phyloP scores from a whole-genome alignment of 805 yeast species.

The Metschnikowia sp. region DNA sequence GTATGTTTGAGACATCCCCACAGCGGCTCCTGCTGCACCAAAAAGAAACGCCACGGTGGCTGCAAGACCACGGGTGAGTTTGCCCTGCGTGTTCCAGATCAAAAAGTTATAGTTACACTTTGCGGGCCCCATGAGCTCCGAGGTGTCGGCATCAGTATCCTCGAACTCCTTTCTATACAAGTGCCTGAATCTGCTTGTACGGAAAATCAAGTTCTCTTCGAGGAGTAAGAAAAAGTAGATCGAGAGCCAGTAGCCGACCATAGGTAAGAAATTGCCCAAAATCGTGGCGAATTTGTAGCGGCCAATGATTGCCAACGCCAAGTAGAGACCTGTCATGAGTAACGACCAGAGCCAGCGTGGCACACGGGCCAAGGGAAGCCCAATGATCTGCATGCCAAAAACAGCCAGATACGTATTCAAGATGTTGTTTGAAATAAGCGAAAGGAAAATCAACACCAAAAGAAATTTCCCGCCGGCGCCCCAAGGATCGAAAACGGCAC shows the following conservation, averaged over 20 bases:
- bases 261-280: constrained; percentile 78
- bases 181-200: constrained; percentile 42
- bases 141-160: constrained; percentile 14
- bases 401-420: constrained; percentile 81
- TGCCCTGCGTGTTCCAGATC: constrained; percentile 62
- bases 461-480: constrained; percentile 76
- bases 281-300: constrained; percentile 68
- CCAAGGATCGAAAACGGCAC: constrained; percentile 67
- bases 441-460: constrained; percentile 63
- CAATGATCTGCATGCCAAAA: constrained; percentile 67
- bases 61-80: constrained; percentile 69
- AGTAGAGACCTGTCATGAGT: constrained; percentile 56
- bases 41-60: constrained; percentile 60
- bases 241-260: constrained; percentile 90
- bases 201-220: constrained; percentile 71
- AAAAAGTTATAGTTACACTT: constrained; percentile 17
- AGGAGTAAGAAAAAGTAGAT: constrained; percentile 69
- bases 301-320: constrained; percentile 74
- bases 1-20: constrained; percentile 87
- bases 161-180: constrained; percentile 31
- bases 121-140: constrained; percentile 8
- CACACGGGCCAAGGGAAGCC: constrained; percentile 48
- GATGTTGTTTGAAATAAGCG: constrained; percentile 78
- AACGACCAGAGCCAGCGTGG: constrained; percentile 82
- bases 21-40: constrained; percentile 79